Evolutionary conservation across 164 flowering plant genomes (phyloP), one percentile per base, ranked within the genome.

Genomic region (Dillenia suffruticosa): DNA sequence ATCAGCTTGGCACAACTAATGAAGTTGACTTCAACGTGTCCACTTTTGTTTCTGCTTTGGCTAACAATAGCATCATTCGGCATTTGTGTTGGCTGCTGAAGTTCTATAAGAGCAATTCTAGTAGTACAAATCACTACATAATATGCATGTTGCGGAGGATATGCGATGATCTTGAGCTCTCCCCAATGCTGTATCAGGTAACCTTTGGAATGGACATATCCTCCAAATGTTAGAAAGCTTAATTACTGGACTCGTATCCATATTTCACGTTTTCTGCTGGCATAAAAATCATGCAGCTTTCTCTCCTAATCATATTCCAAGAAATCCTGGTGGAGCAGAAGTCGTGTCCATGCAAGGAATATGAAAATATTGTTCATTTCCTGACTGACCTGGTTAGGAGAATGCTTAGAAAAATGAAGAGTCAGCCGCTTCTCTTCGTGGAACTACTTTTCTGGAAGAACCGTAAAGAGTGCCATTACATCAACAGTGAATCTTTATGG

Each of bases 161-260:
- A 22, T 82, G 86, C 68, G 88, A 92, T 48, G 97, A 95, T 70
- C 71, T 95, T 45, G 90, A 90, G 74, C 97, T 92, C 44, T 76
- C 92, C 62, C 97, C 96, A 43, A 91, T 95, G 92, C 74, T 95
- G 53, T 95, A 88, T 79, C 97, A 95, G 97, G 99, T 94, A 59
- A 62, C 22, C 46, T 9, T 40, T 46, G 9, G 54, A 67, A 40
- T 59, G 51, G 54, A 56, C 49, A 16, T 13, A 13, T 45, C 5
- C 43, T 63, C 22, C 22, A 19, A 19, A 19, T 19, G 22, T 17
- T n/a, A 54, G 57, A 46, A 45, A 54, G 12, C 57, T 12, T 12
- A 26, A 10, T 51, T 49, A 5, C 49, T 51, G 5, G 53, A 14
- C 44, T 26, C 15, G 32, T 22, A 48, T 52, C 1, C 46, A 52